Evolutionary conservation across 129 eudicot species (phyloP), one percentile per base, ranked within the genome.

Genomic region (Arctium minus): DNA sequence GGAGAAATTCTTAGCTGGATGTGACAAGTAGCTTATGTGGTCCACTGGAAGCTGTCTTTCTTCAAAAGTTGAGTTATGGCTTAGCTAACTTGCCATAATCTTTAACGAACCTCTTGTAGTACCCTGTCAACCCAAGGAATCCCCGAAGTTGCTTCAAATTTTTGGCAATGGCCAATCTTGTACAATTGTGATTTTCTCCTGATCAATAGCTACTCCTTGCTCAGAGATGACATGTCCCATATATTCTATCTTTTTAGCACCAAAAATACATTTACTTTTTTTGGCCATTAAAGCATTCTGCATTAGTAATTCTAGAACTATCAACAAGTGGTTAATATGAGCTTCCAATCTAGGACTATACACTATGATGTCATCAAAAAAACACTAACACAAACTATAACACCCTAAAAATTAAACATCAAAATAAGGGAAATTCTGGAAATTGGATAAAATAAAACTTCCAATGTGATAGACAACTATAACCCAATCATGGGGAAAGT

Each of bases 191-290:
- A 80, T 6, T 15, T 70, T 80, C 1, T 15, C 7, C 0, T 60
- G 83, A 53, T 42, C 44, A 13, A 76, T 70, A 37, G 68, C 15
- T 12, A 80, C 78, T 2, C 65, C 56, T 17, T 38, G 9, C 1
- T 1, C 8, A 22, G 36, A 22, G 2, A 80, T 71, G 9, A 80
- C 9, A 48, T 80, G 83, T 0, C 77, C 71, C 7, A 80, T 5
- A 12, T 80, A 46, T 37, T 80, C 72, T 2, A 71, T 27, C 18
- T 46, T 1, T 8, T 32, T 1, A 0, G 15, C 65, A 5, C 8
- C 48, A 80, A 80, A 80, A 3, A 42, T 8, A 71, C 83, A 80
- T 6, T 80, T 80, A 8, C 70, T 40, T 11, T 8, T 4, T 8
- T 80, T 70, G 7, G 39, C 29, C 4, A 15, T 8, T 69, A 80